phyloP scores from a whole-genome alignment of 2,329 filamentous ascomycete species.

The Phialophora expanda region DNA sequence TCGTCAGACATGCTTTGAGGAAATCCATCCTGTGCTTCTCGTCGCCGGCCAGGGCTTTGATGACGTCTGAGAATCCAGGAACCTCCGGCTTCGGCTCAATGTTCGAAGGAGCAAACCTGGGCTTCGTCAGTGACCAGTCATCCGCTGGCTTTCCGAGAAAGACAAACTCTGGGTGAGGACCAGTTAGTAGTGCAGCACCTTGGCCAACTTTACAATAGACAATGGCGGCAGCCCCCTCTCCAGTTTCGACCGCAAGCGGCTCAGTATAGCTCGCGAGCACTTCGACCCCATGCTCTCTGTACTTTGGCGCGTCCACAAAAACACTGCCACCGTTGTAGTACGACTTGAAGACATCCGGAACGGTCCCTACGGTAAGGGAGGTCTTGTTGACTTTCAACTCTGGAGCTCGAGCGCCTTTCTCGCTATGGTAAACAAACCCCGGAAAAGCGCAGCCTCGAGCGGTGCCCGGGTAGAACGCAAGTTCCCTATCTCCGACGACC shows the following conservation, averaged over 20 bases:
- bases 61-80: constrained; percentile 71
- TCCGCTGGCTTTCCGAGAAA: constrained; percentile 29
- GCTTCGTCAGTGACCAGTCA: constrained; percentile 39
- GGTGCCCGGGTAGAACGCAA: constrained; percentile 84
- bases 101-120: constrained; percentile 81
- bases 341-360: constrained; percentile 69
- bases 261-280: constrained; percentile 81
- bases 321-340: constrained; percentile 97
- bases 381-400: constrained; percentile 68
- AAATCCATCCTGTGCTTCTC: constrained; percentile 75
- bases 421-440: constrained; percentile 89
- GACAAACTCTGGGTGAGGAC: constrained; percentile 87
- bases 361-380: constrained; percentile 58
- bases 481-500: constrained; percentile 81
- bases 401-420: constrained; percentile 78
- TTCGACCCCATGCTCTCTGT: constrained; percentile 70
- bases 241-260: constrained; percentile 75
- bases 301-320: constrained; percentile 77
- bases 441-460: constrained; percentile 86
- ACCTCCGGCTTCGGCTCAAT: constrained; percentile 70
- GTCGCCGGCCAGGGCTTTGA: constrained; percentile 69
- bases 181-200: constrained; percentile 78
- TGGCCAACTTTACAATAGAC: constrained; percentile 83
- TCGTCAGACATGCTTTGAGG: constrained; percentile 76
- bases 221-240: constrained; percentile 74